phyloP scores from a whole-genome alignment of 2,329 filamentous ascomycete species.

The Cryphonectria parasitica region DNA sequence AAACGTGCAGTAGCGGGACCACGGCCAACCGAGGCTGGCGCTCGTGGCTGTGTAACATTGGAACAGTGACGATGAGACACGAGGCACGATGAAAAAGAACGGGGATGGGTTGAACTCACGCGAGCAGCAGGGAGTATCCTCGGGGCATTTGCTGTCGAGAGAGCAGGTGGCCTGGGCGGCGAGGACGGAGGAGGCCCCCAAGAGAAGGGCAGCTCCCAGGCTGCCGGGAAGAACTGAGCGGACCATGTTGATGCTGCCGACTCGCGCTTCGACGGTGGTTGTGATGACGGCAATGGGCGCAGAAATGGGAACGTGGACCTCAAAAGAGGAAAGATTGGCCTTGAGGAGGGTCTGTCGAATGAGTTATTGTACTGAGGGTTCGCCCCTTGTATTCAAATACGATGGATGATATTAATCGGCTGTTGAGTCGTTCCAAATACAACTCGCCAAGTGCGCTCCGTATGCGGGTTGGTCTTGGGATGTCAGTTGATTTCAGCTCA shows the following conservation, averaged over 20 bases:
- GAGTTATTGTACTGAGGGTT: background rate
- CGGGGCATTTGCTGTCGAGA: conserved; percentile 66
- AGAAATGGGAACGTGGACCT: background rate
- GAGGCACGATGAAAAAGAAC: background rate
- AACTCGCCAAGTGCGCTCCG: background rate
- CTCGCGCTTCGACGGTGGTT: background rate
- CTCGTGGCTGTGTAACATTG: background rate
- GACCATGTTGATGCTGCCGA: conserved; percentile 34
- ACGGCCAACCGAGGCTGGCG: background rate
- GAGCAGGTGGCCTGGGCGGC: conserved; percentile 48
- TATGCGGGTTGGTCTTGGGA: background rate
- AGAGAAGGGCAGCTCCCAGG: conserved; percentile 45
- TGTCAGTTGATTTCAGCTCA: background rate
- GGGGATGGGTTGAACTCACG: conserved; percentile 57
- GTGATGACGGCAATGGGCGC: background rate
- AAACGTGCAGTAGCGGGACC: conserved; percentile 4
- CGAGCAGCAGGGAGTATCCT: conserved; percentile 76
- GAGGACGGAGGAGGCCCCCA: conserved; percentile 42
- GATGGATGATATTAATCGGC: background rate
- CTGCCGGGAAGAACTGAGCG: conserved; percentile 33
- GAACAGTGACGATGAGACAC: background rate
- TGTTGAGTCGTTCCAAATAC: background rate
- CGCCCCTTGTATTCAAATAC: background rate
- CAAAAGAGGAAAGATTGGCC: background rate
- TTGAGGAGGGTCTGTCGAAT: background rate